phyloP scores from a whole-genome alignment of 2,329 filamentous ascomycete species.

The Trichoderma sp. region DNA sequence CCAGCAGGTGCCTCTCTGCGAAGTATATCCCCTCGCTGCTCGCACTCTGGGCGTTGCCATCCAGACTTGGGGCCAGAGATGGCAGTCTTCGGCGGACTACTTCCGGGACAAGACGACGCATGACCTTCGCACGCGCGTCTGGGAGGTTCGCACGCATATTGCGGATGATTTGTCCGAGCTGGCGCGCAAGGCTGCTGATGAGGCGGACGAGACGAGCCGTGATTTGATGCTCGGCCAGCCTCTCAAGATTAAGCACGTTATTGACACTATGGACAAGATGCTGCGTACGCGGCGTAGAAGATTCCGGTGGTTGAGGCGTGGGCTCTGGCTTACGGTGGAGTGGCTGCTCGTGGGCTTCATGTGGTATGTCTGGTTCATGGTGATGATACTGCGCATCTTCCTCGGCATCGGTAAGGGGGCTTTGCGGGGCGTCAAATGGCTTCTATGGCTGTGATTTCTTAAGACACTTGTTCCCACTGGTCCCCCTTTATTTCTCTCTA shows the following conservation, averaged over 20 bases:
- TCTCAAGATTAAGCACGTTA: conserved; percentile 76
- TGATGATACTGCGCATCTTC: conserved; percentile 71
- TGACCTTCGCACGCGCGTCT: conserved; percentile 51
- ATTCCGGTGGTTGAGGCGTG: conserved; percentile 72
- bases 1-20: conserved; percentile 42
- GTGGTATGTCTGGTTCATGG: conserved; percentile 93
- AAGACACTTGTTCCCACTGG: neutral
- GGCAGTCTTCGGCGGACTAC: conserved; percentile 59
- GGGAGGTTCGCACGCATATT: conserved; percentile 48
- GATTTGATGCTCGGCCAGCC: conserved; percentile 77
- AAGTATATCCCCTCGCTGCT: conserved; percentile 54
- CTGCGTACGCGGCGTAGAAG: conserved; percentile 66
- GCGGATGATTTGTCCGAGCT: conserved; percentile 57
- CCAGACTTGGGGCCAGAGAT: conserved; percentile 50
- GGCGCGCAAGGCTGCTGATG: conserved; percentile 70
- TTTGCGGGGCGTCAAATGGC: conserved; percentile 68
- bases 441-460: conserved; percentile 69
- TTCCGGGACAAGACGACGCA: conserved; percentile 61
- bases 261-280: conserved; percentile 77
- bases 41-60: conserved; percentile 52
- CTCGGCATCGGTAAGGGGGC: conserved; percentile 63
- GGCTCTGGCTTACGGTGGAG: conserved; percentile 80
- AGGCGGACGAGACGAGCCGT: conserved; percentile 75
- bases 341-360: conserved; percentile 86
- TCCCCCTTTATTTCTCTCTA: neutral